phyloP scores from a whole-genome alignment of 805 yeast species.

The Scheffersomyces lignosus region DNA sequence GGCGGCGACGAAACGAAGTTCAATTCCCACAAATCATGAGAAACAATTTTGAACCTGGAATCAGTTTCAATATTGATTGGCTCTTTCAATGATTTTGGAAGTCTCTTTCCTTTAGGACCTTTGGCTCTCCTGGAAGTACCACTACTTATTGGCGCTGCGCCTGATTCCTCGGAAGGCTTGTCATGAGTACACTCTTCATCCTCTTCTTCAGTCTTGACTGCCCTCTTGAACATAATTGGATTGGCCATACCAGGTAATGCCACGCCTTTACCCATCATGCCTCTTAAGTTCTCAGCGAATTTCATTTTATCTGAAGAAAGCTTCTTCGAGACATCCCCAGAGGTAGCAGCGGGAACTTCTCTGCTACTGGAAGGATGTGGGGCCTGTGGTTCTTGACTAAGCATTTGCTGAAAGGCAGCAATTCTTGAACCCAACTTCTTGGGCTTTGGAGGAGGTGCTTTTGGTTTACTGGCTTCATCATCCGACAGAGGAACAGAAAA shows the following conservation, averaged over 20 bases:
- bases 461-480: slow-evolving; percentile 8
- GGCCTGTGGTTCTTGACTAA: slow-evolving; percentile 35
- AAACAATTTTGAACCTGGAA: slow-evolving; percentile 31
- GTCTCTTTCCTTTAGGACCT: slow-evolving; percentile 73
- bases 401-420: slow-evolving; percentile 80
- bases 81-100: slow-evolving; percentile 58
- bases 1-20: too few species aligned
- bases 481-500: neutral
- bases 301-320: slow-evolving; percentile 40
- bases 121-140: slow-evolving; percentile 53
- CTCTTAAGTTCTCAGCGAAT: slow-evolving; percentile 60
- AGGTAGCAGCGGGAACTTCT: slow-evolving; percentile 3
- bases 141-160: slow-evolving; percentile 2
- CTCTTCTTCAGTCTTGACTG: slow-evolving; percentile 11
- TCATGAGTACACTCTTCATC: too few species aligned
- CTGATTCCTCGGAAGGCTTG: slow-evolving; percentile 9
- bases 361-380: slow-evolving; percentile 3
- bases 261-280: slow-evolving; percentile 52
- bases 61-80: slow-evolving; percentile 36
- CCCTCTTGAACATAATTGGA: slow-evolving; percentile 28
- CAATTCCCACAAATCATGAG: slow-evolving; percentile 40
- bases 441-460: slow-evolving; percentile 64
- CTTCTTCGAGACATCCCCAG: slow-evolving; percentile 14
- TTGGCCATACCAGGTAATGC: slow-evolving; percentile 55
- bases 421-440: slow-evolving; percentile 76